Percentiles rank a stretch among this genome's conserved stretches.
Conservation (phyloP, 1,139 yeast genomes). For the Keqinozyma sinolaborantium region DNA sequence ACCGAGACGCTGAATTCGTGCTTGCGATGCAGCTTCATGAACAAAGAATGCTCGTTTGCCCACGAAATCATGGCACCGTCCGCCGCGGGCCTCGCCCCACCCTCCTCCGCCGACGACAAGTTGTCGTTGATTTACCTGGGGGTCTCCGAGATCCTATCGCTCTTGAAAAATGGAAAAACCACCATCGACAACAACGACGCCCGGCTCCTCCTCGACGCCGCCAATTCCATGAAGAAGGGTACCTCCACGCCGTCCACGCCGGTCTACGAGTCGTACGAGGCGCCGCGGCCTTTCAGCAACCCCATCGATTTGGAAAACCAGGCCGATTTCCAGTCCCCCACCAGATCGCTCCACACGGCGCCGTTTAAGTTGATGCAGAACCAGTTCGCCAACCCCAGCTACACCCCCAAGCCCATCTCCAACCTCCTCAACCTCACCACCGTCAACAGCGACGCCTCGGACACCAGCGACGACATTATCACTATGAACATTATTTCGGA, state of each 20-base stretch:
- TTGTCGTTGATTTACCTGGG: conserved; percentile 29
- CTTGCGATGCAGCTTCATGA: conserved; percentile 52
- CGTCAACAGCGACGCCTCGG: conserved; percentile 2
- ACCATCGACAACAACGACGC: conserved; percentile 19
- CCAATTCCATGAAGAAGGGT: conserved; percentile 19
- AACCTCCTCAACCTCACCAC: conserved; percentile 32
- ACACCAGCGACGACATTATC: conserved; percentile 16
- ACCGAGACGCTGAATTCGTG: conserved; percentile 45
- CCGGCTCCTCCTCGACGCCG: conserved; percentile 23
- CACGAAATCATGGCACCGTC: conserved; percentile 11
- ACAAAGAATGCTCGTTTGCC: conserved; percentile 50
- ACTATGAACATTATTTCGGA: conserved; percentile 47
- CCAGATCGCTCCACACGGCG: conserved; percentile 40
- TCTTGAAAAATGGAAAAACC: conserved; percentile 14
- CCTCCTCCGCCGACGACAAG: conserved; percentile 9
- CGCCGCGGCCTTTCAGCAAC: conserved; percentile 9
- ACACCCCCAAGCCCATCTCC: conserved; percentile 43
- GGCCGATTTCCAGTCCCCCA: conserved; percentile 36
- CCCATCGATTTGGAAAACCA: conserved; percentile 15
- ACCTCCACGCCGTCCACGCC: conserved; percentile 1
- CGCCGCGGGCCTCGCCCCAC: conserved; percentile 2
- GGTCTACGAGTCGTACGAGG: conserved; percentile 7
- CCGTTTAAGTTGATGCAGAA: conserved; percentile 48
- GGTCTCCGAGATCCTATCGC: conserved; percentile 25
- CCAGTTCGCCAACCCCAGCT: conserved; percentile 19